Conservation (phyloP, 768 basidiomycete genomes). For the Plicaturopsis crispa region DNA sequence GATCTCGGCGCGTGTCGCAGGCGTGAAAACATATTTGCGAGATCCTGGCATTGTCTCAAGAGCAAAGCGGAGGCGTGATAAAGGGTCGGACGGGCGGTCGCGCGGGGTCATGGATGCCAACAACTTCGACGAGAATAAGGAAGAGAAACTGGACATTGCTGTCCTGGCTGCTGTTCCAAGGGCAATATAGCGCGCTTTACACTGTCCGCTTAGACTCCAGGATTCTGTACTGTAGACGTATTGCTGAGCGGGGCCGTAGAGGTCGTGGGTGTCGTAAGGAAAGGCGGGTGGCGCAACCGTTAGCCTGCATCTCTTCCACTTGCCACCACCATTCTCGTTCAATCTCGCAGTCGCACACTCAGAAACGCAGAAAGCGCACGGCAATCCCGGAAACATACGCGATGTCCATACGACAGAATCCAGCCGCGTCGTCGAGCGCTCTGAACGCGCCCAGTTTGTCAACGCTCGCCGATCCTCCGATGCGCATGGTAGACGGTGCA, state of each 20-base stretch:
- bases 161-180: background rate
- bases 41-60: constrained; percentile 79
- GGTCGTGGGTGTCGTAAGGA: constrained; percentile 1
- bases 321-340: background rate
- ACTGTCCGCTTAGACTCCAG: too few relatives aligned
- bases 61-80: constrained; percentile 66
- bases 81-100: constrained; percentile 51
- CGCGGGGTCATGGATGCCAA: constrained; percentile 47
- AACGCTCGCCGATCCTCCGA: constrained; percentile 59
- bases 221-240: too few relatives aligned
- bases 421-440: constrained; percentile 12
- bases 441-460: constrained; percentile 26
- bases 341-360: background rate
- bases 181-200: background rate
- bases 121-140: constrained; percentile 41
- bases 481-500: constrained; percentile 53
- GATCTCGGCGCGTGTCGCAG: constrained; percentile 70
- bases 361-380: too few relatives aligned
- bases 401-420: background rate
- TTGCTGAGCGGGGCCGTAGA: background rate
- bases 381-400: background rate
- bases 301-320: background rate
- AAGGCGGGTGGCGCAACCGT: background rate
- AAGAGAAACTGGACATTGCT: constrained; percentile 35
- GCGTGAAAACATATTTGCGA: constrained; percentile 69